Percentiles rank a stretch among this genome's conserved stretches.
phyloP scores from a whole-genome alignment of 1,139 yeast genomes.

The Geotrichum fermentans region DNA sequence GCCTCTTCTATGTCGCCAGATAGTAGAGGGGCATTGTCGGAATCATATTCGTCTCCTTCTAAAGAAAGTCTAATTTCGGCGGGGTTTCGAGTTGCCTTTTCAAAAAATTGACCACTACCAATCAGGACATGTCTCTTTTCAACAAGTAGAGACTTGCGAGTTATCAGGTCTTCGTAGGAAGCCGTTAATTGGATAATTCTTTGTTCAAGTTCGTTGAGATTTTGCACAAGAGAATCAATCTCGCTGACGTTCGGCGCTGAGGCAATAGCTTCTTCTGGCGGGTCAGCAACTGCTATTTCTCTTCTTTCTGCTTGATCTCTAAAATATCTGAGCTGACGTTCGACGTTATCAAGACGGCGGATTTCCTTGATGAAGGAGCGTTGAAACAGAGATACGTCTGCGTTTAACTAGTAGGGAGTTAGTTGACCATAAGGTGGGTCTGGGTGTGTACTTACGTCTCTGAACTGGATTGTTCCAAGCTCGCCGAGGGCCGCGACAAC shows the following conservation, averaged over 20 bases:
- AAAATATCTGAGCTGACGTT: slow-evolving; percentile 49
- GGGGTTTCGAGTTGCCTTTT: slow-evolving; percentile 33
- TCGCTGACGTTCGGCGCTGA: slow-evolving; percentile 54
- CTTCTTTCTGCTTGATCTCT: slow-evolving; percentile 29
- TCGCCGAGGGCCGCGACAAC: slow-evolving; percentile 78
- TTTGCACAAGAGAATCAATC: slow-evolving; percentile 69
- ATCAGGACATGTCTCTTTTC: slow-evolving; percentile 66
- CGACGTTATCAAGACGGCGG: slow-evolving; percentile 58
- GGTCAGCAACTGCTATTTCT: slow-evolving; percentile 30
- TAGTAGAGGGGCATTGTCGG: slow-evolving; percentile 37
- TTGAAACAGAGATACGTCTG: slow-evolving; percentile 74
- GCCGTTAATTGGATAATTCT: slow-evolving; percentile 53
- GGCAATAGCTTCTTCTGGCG: slow-evolving; percentile 29
- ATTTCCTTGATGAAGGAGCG: slow-evolving; percentile 81
- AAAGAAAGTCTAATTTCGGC: slow-evolving; percentile 28
- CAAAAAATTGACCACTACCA: slow-evolving; percentile 65
- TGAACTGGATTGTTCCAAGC: slow-evolving; percentile 75
- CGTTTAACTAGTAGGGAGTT: slow-evolving; percentile 47
- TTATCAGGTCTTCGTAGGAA: slow-evolving; percentile 51
- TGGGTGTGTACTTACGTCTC: slow-evolving; percentile 46
- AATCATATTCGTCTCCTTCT: slow-evolving; percentile 33
- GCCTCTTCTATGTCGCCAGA: slow-evolving; percentile 23
- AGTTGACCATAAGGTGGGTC: background rate
- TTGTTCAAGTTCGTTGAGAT: slow-evolving; percentile 58
- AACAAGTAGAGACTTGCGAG: slow-evolving; percentile 51